Conservation (phyloP, 257 asterid species). For the Solanum sejunctum region DNA sequence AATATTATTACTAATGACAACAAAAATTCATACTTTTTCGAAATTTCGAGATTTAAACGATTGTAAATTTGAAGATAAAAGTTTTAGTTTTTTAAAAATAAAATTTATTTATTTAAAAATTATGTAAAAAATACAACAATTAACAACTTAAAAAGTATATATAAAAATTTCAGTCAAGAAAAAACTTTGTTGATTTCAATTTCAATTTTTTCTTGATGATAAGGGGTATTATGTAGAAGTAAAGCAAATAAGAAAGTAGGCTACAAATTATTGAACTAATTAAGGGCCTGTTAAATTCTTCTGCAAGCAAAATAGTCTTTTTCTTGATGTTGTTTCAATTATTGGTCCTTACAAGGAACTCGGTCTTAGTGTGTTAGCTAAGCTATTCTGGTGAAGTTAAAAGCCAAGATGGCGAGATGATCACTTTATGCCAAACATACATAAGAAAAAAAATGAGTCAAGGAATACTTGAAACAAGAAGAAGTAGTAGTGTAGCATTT, state of each 20-base stretch:
- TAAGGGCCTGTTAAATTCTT: not conserved
- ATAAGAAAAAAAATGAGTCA: conserved; percentile 21
- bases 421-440: not conserved
- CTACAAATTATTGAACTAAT: not conserved
- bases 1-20: not conserved
- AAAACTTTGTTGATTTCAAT: too few species aligned
- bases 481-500: conserved; percentile 34
- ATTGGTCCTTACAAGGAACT: not conserved
- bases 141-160: too few species aligned
- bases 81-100: too few species aligned
- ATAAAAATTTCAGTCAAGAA: too few species aligned
- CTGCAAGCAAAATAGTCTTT: not conserved
- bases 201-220: not conserved
- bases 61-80: too few species aligned
- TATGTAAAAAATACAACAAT: too few species aligned
- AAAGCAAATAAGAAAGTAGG: not conserved
- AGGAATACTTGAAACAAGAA: conserved; percentile 22
- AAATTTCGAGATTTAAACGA: not conserved
- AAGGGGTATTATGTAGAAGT: not conserved
- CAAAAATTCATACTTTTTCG: too few species aligned
- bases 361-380: not conserved
- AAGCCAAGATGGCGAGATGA: not conserved
- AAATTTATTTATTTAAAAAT: too few species aligned
- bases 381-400: not conserved
- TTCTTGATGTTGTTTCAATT: not conserved